These are phyloP conservation scores for Colletotrichum ledebouriae DNA, from an alignment of 2,329 filamentous ascomycete genomes.

Conservation along the genomic window DNA sequence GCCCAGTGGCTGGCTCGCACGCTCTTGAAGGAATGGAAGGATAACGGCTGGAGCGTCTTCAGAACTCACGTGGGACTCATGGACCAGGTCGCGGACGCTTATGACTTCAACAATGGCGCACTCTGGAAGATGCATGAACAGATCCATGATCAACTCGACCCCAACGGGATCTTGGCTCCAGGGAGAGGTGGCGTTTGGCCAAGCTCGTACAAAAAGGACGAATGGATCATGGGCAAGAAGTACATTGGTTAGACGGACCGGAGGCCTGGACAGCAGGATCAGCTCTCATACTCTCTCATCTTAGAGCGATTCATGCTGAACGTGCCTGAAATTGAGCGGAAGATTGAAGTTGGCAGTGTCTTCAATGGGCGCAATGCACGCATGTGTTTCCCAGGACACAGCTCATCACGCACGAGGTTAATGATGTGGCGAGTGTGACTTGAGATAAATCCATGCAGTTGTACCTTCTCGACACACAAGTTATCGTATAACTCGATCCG, in stretches of 20 bases:
- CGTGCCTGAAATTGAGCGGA: too few species aligned
- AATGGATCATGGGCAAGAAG: slow-evolving; percentile 36
- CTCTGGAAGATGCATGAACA: slow-evolving; percentile 59
- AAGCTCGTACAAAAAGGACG: slow-evolving; percentile 36
- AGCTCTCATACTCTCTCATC: too few species aligned
- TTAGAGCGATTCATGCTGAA: too few species aligned
- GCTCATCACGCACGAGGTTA: too few species aligned
- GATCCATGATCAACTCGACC: slow-evolving; percentile 60
- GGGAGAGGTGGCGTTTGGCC: slow-evolving; percentile 55
- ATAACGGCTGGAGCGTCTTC: slow-evolving; percentile 60
- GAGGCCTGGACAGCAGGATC: too few species aligned
- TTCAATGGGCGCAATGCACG: too few species aligned
- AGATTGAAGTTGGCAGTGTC: too few species aligned
- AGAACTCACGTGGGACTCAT: slow-evolving; percentile 60
- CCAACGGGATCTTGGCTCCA: slow-evolving; percentile 54
- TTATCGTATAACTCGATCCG: too few species aligned
- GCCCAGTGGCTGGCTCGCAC: slow-evolving; percentile 49
- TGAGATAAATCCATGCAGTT: too few species aligned
- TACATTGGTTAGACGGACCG: slow-evolving; percentile 22
- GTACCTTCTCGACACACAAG: too few species aligned
- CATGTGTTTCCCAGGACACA: too few species aligned
- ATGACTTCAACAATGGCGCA: slow-evolving; percentile 58
- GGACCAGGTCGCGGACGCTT: slow-evolving; percentile 61
- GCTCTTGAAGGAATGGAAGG: slow-evolving; percentile 57
- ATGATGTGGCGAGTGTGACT: too few species aligned